Percentiles rank a stretch among this genome's conserved stretches.
These are phyloP conservation scores for Cladosporium sp. DNA, from an alignment of 2,329 filamentous ascomycete species.

Conservation along the genomic window DNA sequence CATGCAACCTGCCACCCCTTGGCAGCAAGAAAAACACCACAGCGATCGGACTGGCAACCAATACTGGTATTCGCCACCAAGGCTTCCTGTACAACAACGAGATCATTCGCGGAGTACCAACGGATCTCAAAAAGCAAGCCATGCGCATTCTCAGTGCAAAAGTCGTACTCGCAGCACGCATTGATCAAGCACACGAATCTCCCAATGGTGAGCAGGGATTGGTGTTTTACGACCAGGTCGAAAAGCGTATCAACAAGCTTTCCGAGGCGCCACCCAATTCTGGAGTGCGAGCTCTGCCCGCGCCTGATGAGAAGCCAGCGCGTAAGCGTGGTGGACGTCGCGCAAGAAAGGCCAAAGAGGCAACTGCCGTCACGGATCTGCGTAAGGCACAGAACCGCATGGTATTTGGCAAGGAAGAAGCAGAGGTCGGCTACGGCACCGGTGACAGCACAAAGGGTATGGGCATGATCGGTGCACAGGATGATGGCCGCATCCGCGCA, in stretches of 20 bases:
- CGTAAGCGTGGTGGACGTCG: slow-evolving; percentile 87
- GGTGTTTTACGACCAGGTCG: slow-evolving; percentile 74
- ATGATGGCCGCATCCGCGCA: slow-evolving; percentile 83
- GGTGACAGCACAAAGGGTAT: slow-evolving; percentile 82
- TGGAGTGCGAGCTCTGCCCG: slow-evolving; percentile 77
- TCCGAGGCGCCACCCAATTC: slow-evolving; percentile 89
- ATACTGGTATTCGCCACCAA: slow-evolving; percentile 84
- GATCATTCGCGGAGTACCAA: slow-evolving; percentile 78
- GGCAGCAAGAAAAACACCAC: slow-evolving; percentile 83
- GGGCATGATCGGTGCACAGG: slow-evolving; percentile 89
- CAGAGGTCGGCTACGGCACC: slow-evolving; percentile 83
- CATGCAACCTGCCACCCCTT: slow-evolving; percentile 87
- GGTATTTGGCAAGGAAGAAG: slow-evolving; percentile 93
- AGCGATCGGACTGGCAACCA: slow-evolving; percentile 76
- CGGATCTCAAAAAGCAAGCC: slow-evolving; percentile 84
- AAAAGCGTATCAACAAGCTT: slow-evolving; percentile 85
- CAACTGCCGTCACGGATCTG: slow-evolving; percentile 92
- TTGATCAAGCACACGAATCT: slow-evolving; percentile 78
- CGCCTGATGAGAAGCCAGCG: slow-evolving; percentile 90
- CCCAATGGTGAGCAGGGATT: slow-evolving; percentile 80
- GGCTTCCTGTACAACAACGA: slow-evolving; percentile 91
- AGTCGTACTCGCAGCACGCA: slow-evolving; percentile 84
- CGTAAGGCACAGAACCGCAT: slow-evolving; percentile 95
- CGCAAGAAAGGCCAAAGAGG: slow-evolving; percentile 92
- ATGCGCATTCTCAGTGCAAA: slow-evolving; percentile 94